phyloP scores from a whole-genome alignment of 2,329 filamentous ascomycete genomes.

The Aspergillus novoparasiticus region DNA sequence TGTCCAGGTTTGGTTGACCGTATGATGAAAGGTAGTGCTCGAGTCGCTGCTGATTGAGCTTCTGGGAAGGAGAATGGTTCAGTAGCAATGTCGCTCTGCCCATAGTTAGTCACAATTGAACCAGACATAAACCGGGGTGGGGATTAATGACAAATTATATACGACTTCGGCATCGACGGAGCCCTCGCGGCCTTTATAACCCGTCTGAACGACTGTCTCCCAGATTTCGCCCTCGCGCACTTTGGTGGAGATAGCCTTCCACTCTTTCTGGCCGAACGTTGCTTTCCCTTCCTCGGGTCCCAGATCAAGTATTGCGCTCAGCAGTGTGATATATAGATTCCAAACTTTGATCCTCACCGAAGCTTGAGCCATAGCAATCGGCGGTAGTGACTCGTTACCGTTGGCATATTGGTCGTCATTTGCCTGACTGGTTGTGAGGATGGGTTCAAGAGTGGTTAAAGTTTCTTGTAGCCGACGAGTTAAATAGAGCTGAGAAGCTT shows the following conservation, averaged over 20 bases:
- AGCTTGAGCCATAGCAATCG: constrained; percentile 76
- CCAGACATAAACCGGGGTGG: constrained; percentile 6
- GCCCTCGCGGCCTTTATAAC: constrained; percentile 85
- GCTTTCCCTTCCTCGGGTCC: constrained; percentile 88
- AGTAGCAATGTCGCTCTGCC: constrained; percentile 82
- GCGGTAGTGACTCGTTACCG: constrained; percentile 57
- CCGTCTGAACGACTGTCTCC: constrained; percentile 86
- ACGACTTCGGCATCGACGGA: constrained; percentile 95
- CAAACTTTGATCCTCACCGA: constrained; percentile 91
- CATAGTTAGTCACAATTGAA: constrained; percentile 7
- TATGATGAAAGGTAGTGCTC: constrained; percentile 86
- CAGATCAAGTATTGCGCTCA: constrained; percentile 88
- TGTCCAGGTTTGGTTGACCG: constrained; percentile 71
- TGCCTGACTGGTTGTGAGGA: constrained; percentile 65
- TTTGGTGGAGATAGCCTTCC: constrained; percentile 78
- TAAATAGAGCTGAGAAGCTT: constrained; percentile 90
- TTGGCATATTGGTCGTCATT: constrained; percentile 44
- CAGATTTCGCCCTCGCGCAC: constrained; percentile 90
- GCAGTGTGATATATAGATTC: constrained; percentile 91
- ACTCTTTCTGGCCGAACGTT: constrained; percentile 81
- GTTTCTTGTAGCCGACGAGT: constrained; percentile 92
- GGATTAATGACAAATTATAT: constrained; percentile 49
- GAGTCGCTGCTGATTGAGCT: constrained; percentile 80
- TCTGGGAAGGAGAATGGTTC: constrained; percentile 83
- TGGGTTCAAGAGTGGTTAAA: constrained; percentile 77